Base-by-base conservation (phyloP, 1,284 basidiomycete genomes). In the Moniliophthora roreri region DNA sequence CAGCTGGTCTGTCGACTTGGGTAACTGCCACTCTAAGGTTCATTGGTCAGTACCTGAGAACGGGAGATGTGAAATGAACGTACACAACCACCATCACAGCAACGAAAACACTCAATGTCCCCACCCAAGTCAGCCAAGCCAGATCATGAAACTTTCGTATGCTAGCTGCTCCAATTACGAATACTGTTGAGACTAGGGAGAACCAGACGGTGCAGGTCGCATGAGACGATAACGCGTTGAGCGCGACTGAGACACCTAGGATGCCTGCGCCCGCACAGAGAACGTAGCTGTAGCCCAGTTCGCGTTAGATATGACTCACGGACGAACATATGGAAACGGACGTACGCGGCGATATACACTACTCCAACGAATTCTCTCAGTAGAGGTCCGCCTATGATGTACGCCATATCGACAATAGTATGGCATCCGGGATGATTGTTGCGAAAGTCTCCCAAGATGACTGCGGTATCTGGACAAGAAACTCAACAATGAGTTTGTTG, bases 381-480 rank as follows among this genome's bases (percentile, higher is more conserved):
- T 28, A 46, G 16, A 21, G 44, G 44, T 15, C 44, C 44, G 18
- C 44, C 44, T 16, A 46, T 28, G 7, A 46, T 10, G 4, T 46
- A 4, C 13, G 44, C 44, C 44, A 46, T 46, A 15, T 46, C 44
- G n/a, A 46, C 44, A 28, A 46, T 46, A 26, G 44, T 46, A 32
- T 46, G 44, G 18, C 44, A 46, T 32, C 28, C 24, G 16, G 24
- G 44, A 46, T 46, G 44, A 8, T 46, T 46, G 24, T 46, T 46
- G 10, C 44, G 26, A 15, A 46, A 46, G 44, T 26, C 28, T 18
- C 44, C 44, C 18, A 28, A 24, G 5, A 46, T 46, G 3, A 32
- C 23, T 1, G 44, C 44, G 6, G 44, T 46, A 24, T 46, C 44
- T 46, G 18, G 24, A 18, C 16, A 13, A 26, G 44, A 10, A 21